Base-by-base conservation (phyloP, 805 yeast genomes). In the Yarrowia sp. region DNA sequence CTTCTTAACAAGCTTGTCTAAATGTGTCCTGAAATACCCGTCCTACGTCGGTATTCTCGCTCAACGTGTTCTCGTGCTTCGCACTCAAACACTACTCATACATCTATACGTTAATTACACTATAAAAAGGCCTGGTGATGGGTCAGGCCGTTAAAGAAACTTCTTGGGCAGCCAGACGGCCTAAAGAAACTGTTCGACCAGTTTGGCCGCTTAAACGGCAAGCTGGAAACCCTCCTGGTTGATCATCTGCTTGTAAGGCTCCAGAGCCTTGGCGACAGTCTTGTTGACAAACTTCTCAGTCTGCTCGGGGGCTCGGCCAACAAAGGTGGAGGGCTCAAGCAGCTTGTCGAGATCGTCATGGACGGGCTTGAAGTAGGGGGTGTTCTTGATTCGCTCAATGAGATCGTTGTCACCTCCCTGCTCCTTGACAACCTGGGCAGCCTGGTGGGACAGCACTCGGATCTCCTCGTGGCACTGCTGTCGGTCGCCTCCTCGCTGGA, bases 331-430 rank as follows among this genome's bases (percentile, higher is more conserved):
- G 71, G 99, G 98, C 74, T 94, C 93, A 74, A 95, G 85, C 74
- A 95, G 84, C 24, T 80, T 71, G 69, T 90, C 97, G 76, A 95
- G 84, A 63, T 95, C 92, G 68, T 76, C 80, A 91, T 96, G 91
- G 73, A 95, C 89, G 69, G 99, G 99, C 77, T 86, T 81, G 82
- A 93, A 93, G 82, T 91, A 93, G 69, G 83, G 83, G 70, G 91
- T 91, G 58, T 83, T 84, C 79, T 84, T 86, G 74, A 93, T 83
- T 79, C 98, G 86, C 79, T 93, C 95, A 72, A 93, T 95, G 77
- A 95, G 85, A 79, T 95, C 99, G 76, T 95, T 95, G 78, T 95
- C 99, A 70, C 98, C 98, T 80, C 99, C 99, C 82, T 95, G 89
- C 79, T 92, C 97, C 80, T 95, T 95, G 69, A 95, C 99, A 70